Base-by-base conservation (phyloP, 371 early-diverging fungal genomes). In the Nematocida minor region DNA sequence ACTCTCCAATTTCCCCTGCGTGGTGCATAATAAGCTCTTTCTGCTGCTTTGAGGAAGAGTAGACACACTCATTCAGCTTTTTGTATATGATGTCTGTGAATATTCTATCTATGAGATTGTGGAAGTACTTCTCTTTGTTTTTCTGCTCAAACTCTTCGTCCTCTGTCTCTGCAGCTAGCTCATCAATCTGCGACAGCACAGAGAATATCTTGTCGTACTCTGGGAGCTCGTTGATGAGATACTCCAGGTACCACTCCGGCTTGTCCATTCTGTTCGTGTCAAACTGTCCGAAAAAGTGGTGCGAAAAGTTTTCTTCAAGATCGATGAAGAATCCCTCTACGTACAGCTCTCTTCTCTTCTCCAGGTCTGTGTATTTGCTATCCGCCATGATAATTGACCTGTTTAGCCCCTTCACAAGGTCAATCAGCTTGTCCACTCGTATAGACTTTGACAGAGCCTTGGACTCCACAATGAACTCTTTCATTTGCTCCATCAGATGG, bases 231-330 rank as follows among this genome's bases (percentile, higher is more conserved):
- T 70, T 47, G n/a, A 55, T 25, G 41, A 86, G 57, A 67, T 78
- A 84, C n/a, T 81, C 74, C 42, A 83, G 68, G 38, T 81, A 66
- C 84, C 84, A 84, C 60, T 86, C 85, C 41, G 86, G 84, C 66
- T 82, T 84, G 57, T 86, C 86, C 27, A 86, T 53, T 57, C 86
- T 71, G 63, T 84, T 84, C 7, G 85, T 81, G n/a, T 82, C 80
- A 57, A 74, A 82, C 34, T 81, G 63, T n/a, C 80, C 66, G 47
- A 83, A 42, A 66, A 86, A 86, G 63, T 86, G 86, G 68, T 80
- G 74, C n/a, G 60, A 51, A 77, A 83, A 85, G 29, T 55, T 64
- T 7, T 69, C 57, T 7, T 38, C 32, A 9, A 83, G 36, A 16
- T 36, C 42, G 46, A 41, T 54, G 66, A 60, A 78, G 29, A 82